phyloP scores from a whole-genome alignment of 352 stramenopile genomes.

The Pythium dissotocum region DNA sequence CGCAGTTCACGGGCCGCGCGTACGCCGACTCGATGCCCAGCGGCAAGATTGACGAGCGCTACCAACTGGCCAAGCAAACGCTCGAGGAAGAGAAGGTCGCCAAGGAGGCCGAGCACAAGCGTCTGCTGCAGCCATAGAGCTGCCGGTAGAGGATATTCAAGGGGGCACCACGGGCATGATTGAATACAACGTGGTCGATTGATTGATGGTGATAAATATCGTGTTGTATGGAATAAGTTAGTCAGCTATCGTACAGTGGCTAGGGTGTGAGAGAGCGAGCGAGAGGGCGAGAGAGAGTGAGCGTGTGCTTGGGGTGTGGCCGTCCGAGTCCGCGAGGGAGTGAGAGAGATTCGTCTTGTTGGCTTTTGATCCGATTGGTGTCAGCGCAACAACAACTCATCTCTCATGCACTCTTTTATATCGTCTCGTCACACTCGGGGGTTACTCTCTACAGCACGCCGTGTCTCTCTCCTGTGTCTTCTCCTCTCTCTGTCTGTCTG shows the following conservation, averaged over 20 bases:
- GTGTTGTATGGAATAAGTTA: neutral
- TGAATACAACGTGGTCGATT: neutral
- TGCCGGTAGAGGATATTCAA: neutral
- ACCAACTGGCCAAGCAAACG: constrained; percentile 71
- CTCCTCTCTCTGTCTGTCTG: neutral
- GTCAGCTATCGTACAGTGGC: neutral
- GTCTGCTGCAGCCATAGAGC: constrained; percentile 65
- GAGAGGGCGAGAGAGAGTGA: neutral
- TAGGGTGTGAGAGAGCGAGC: neutral
- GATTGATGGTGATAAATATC: constrained; percentile 4
- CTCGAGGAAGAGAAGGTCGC: constrained; percentile 79
- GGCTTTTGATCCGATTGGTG: constrained; percentile 21
- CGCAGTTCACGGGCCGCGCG: constrained; percentile 60
- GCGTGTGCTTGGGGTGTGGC: neutral
- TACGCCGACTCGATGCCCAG: constrained; percentile 53
- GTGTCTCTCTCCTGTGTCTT: neutral
- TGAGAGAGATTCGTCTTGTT: constrained; percentile 34
- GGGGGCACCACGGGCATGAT: neutral
- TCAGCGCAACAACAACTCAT: constrained; percentile 20
- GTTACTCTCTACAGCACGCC: constrained; percentile 4
- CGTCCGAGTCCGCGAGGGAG: constrained; percentile 17
- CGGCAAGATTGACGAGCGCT: constrained; percentile 72
- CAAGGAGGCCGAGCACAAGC: constrained; percentile 74
- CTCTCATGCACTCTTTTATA: constrained; percentile 24
- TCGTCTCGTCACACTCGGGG: constrained; percentile 5